Evolutionary conservation across 2,329 filamentous ascomycete species (phyloP), one percentile per base, ranked within the genome.

Genomic region (Lachnellula cervina): DNA sequence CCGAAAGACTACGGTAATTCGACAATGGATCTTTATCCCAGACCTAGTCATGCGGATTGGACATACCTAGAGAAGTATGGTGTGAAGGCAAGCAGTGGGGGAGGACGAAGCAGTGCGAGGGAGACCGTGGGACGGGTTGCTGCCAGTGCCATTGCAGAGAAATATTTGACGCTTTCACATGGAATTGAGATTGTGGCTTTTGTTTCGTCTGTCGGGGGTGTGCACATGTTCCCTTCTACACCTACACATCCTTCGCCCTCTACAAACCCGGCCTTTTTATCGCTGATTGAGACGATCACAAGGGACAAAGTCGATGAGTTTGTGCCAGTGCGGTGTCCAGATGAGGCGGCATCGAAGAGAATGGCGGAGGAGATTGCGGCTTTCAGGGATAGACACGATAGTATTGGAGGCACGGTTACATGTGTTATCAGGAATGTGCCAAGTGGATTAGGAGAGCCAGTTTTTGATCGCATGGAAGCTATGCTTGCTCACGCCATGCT

Each of bases 21-120:
- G 70, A 96, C 92, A 32, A 97, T 97, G 83, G 90, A 97, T 73
- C 76, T 85, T 60, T 97, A 88, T 80, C 94, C 94, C 4, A 83
- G 94, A 51, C 94, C 93, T 37, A 90, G 86, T 70, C 94, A 97
- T 74, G 93, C 94, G 58, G 93, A 97, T 75, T 97, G 88, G 83
- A 97, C 94, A 58, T 97, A 97, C 76, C 80, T 96, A 59, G 89
- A 96, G 73, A 97, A 97, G 77, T 99, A 99, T 72, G 93, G 93
- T 55, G 86, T 95, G 65, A 95, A 95, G 78, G 91, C 94, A 38
- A 89, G 84, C 71, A 91, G 86, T 59, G 93, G 94, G 56, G 93
- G 94, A 65, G 93, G 94, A 52, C 82, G 94, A 60, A 92, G 88
- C 71, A 92, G 87, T 71, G 94, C 94, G n/a, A 80, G 93, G 62